Evolutionary conservation across 768 basidiomycete genomes (phyloP).

Genomic region (Mycena albidolilacea): DNA sequence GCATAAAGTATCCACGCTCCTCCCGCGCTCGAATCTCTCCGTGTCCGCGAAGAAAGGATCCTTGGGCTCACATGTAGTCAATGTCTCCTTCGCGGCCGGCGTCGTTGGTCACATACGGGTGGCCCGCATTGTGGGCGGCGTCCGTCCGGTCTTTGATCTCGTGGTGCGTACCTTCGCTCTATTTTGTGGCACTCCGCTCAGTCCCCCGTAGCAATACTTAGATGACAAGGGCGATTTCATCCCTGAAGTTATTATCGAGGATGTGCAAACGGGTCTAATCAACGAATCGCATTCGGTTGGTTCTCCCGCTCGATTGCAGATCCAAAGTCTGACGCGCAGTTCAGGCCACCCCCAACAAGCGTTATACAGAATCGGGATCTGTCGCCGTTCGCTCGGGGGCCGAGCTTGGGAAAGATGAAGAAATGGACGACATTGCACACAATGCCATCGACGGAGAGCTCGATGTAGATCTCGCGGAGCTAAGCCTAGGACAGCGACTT

Average conservation of each 20-base stretch:
- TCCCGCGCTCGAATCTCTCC: constrained; percentile 66
- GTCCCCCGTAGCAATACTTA: constrained; percentile 62
- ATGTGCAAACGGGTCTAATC: constrained; percentile 49
- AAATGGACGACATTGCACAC: constrained; percentile 64
- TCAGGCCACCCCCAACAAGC: constrained; percentile 68
- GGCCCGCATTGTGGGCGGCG: constrained; percentile 68
- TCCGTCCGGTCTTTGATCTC: constrained; percentile 71
- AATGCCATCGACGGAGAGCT: constrained; percentile 77
- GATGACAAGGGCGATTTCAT: constrained; percentile 70
- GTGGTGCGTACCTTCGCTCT: constrained; percentile 61
- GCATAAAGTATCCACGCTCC: constrained; percentile 64
- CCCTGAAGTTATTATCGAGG: constrained; percentile 62
- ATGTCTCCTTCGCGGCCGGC: constrained; percentile 61
- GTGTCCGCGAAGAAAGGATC: constrained; percentile 56
- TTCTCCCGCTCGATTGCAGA: background rate
- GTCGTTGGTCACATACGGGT: constrained; percentile 63
- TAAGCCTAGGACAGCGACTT: constrained; percentile 92
- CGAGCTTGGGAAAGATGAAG: constrained; percentile 73
- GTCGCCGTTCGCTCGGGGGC: constrained; percentile 78
- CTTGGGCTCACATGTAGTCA: constrained; percentile 56
- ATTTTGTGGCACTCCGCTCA: constrained; percentile 31
- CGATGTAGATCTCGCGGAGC: constrained; percentile 89
- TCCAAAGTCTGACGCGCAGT: background rate
- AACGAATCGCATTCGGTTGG: constrained; percentile 41
- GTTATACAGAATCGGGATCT: constrained; percentile 76